Base-by-base conservation (phyloP, 306 rosid genomes). In the Quercus cerris region DNA sequence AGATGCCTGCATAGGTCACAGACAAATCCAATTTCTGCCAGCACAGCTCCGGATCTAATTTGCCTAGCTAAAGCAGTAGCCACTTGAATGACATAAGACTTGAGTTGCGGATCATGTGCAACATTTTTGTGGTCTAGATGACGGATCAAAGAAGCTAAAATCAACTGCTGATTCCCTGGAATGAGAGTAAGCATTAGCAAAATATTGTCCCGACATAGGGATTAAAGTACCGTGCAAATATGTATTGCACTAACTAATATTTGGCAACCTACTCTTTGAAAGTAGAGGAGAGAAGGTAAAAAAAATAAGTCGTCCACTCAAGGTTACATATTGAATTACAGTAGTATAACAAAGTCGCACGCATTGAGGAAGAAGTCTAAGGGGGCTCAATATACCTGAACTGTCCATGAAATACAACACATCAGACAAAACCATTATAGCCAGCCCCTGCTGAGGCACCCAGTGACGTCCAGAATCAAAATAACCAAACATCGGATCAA, bases 91-190 rank as follows among this genome's bases (percentile, higher is more conserved):
- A 90, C 86, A 71, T 58, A 76, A 10, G 98, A 79, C 86, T 96
- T 96, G 54, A 91, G 94, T 81, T 80, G 87, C 2, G 90, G 93
- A 82, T 93, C 93, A 80, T 90, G 96, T 69, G 87, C 28, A 74
- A 90, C 86, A 59, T 91, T 96, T 88, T 96, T 96, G 93, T 93
- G 99, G 85, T 96, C 99, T 79, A 96, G 86, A 90, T 96, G 99
- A 69, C 91, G 99, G 64, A 96, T 86, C 56, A 91, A 87, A 76
- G 84, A 85, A 57, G 92, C 85, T 77, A 96, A 86, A 81, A 93
- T 84, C 51, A 93, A 84, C 78, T 86, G 92, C 77, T 93, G 96
- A 83, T 91, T 93, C 76, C 96, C 99, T 96, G 84, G 57, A 71
- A 76, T 62, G 77, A 73, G 80, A 79, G 62, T 56, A 72, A 63